Percentiles rank a stretch among this genome's conserved stretches.
These are phyloP conservation scores for Oryza glaberrima DNA, from an alignment of 176 grass and related monocot genomes.

Conservation along the genomic window DNA sequence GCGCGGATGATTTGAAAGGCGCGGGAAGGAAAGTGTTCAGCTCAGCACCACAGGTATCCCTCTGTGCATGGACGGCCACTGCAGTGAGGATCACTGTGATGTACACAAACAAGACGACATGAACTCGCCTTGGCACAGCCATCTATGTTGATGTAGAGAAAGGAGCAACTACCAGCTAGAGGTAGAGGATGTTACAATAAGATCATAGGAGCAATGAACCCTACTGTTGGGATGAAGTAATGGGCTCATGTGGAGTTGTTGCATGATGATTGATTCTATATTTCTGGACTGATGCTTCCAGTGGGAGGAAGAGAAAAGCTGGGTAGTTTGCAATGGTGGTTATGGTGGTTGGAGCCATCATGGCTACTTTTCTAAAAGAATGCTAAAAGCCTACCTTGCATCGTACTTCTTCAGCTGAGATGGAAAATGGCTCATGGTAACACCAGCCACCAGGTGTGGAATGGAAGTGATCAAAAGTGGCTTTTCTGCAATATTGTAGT, in stretches of 20 bases:
- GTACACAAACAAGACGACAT: background rate
- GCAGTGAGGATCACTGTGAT: background rate
- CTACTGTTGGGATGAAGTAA: background rate
- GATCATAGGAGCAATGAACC: background rate
- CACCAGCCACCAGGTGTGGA: background rate
- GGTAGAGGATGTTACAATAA: background rate
- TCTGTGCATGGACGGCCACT: background rate
- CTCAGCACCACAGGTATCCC: slow-evolving; percentile 11
- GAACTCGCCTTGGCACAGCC: background rate
- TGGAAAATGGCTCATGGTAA: background rate
- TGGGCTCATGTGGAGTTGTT: background rate
- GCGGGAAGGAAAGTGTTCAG: slow-evolving; percentile 1
- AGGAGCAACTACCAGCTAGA: background rate
- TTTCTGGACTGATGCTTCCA: slow-evolving; percentile 5
- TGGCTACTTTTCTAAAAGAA: background rate
- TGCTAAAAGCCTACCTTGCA: background rate
- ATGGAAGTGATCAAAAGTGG: background rate
- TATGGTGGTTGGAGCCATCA: slow-evolving; percentile 13
- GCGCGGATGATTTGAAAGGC: slow-evolving; percentile 6
- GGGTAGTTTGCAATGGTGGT: background rate
- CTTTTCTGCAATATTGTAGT: background rate
- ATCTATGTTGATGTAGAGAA: background rate
- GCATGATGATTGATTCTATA: slow-evolving; percentile 18
- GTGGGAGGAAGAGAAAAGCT: background rate
- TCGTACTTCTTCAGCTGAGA: background rate